phyloP scores from a whole-genome alignment of 2,329 filamentous ascomycete species.

The Tolypocladium pustulatum region DNA sequence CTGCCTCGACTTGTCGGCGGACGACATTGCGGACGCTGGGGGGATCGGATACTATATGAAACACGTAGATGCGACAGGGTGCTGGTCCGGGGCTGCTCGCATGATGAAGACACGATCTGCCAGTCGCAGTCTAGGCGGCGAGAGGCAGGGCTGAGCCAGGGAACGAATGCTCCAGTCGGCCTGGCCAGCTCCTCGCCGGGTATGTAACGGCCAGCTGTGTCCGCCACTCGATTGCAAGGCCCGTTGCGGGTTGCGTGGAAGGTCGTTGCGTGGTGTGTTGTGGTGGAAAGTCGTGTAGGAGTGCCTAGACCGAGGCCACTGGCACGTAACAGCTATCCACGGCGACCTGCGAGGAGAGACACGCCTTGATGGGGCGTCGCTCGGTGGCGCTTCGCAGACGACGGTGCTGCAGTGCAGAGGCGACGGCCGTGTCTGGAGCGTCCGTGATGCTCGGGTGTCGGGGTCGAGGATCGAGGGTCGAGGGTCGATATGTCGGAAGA shows the following conservation, averaged over 20 bases:
- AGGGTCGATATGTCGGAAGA: not conserved
- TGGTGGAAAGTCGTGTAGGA: not conserved
- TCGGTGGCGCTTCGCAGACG: not conserved
- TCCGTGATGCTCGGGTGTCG: not conserved
- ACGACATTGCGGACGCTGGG: conserved; percentile 35
- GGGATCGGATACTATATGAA: conserved; percentile 13
- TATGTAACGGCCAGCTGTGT: not conserved
- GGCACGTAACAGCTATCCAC: not conserved
- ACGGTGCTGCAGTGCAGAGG: not conserved
- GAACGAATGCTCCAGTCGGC: not conserved
- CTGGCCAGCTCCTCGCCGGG: not conserved
- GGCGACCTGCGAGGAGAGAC: not conserved
- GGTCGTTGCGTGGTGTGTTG: not conserved
- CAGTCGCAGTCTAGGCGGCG: conserved; percentile 3
- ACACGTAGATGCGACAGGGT: conserved; percentile 21
- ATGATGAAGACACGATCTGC: conserved; percentile 19
- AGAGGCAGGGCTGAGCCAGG: not conserved
- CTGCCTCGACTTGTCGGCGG: conserved; percentile 70
- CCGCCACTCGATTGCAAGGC: not conserved
- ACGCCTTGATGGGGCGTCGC: not conserved
- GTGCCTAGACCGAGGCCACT: not conserved
- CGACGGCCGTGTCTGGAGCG: not conserved
- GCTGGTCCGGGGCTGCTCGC: conserved; percentile 28
- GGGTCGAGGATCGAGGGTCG: not conserved
- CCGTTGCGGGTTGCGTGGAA: not conserved